Evolutionary conservation across 129 eudicot genomes (phyloP), one percentile per base, ranked within the genome.

Genomic region (Centella asiatica): DNA sequence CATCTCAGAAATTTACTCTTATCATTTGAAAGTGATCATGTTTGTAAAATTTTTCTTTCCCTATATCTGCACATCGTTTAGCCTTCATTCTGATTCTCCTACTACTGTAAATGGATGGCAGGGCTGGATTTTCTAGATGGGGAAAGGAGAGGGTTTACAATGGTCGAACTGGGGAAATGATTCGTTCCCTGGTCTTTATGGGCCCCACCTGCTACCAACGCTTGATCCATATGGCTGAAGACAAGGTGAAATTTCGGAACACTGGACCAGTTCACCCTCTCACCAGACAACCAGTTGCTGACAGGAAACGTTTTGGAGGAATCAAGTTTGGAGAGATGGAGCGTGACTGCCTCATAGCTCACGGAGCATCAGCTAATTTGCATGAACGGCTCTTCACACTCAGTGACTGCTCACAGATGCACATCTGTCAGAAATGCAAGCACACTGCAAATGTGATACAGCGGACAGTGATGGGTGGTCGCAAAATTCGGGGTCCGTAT

Each of bases 131-230:
- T 70, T 76, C 93, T 44, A 83, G 85, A 69, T 83, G 94, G 95
- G 95, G 97, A 57, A 76, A 68, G 11, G 94, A 90, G 83, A 76
- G 94, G 55, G 95, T 90, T 31, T 83, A 78, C 78, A 81, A 86
- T 51, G 95, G 95, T 11, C 88, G 89, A 44, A 86, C 95, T 0
- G 97, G 97, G 13, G 97, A 90, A 58, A 83, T 69, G 95, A 71
- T 86, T 1, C 74, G 78, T 53, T 75, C 89, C 28, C 74, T 90
- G 9, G 78, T 90, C 44, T 90, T 90, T 76, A 81, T 90, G 89
- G 97, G 95, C 13, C 97, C 97, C 44, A 86, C 95, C 29, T 86
- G 79, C 73, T 89, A 89, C 79, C 97, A 86, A 69, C 83, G 89
- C 46, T 86, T 90, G 66, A 74, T 68, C 48, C 95, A 86, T 69